Evolutionary conservation across 345 rosid species (phyloP).

Genomic region (Arabis alpina): DNA sequence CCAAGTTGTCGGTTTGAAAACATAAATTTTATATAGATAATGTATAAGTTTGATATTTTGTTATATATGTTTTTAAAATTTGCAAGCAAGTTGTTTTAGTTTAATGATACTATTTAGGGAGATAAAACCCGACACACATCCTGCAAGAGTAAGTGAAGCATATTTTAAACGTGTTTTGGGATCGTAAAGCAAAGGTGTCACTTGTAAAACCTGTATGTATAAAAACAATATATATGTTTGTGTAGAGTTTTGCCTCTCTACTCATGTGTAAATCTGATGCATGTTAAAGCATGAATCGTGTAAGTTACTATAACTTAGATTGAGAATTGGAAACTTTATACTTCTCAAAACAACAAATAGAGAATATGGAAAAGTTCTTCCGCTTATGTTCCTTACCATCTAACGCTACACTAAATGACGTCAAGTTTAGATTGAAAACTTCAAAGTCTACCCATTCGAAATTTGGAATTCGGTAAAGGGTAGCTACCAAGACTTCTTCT

Average conservation of each 20-base stretch:
- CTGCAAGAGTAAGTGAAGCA: slow-evolving; percentile 10
- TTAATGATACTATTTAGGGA: neutral
- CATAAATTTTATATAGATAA: neutral
- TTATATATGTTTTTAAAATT: neutral
- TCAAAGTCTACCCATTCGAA: slow-evolving; percentile 25
- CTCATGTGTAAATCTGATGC: neutral
- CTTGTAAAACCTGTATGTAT: neutral
- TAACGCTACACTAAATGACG: slow-evolving; percentile 18
- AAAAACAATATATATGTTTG: neutral
- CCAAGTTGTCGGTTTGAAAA: neutral
- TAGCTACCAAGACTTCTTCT: slow-evolving; percentile 35
- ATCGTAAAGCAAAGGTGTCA: slow-evolving; percentile 8
- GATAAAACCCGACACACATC: slow-evolving; percentile 5
- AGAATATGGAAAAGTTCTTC: slow-evolving; percentile 15
- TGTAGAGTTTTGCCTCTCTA: slow-evolving; percentile 4
- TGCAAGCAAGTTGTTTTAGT: slow-evolving; percentile 19
- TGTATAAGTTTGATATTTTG: neutral
- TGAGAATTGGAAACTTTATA: neutral
- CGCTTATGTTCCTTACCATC: slow-evolving; percentile 10
- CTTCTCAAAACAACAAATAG: neutral
- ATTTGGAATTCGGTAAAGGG: neutral
- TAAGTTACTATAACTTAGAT: neutral
- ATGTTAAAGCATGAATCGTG: slow-evolving; percentile 3
- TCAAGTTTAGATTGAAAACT: slow-evolving; percentile 29
- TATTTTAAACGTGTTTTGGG: slow-evolving; percentile 16